phyloP scores from a whole-genome alignment of 768 basidiomycete species.

The Leccinum subgranulosum region DNA sequence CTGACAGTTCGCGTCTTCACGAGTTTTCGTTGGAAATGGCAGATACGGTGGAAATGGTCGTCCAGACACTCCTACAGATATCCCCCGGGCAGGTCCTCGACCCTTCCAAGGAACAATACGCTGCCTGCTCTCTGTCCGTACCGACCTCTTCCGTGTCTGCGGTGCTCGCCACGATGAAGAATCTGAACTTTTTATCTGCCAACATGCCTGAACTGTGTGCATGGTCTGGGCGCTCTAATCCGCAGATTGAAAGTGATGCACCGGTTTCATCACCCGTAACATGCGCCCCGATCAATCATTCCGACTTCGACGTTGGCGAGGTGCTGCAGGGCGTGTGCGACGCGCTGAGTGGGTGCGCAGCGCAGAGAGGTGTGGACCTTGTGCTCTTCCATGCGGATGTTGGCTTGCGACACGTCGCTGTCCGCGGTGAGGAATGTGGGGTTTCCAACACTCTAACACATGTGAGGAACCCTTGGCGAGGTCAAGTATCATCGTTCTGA shows the following conservation, averaged over 20 bases:
- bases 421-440: conserved; percentile 82
- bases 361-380: conserved; percentile 82
- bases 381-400: conserved; percentile 90
- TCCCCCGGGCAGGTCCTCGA: conserved; percentile 89
- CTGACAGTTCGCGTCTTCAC: conserved; percentile 41
- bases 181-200: conserved; percentile 90
- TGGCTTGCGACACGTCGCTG: conserved; percentile 81
- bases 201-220: conserved; percentile 53
- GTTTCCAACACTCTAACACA: conserved; percentile 78
- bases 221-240: conserved; percentile 12
- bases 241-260: conserved; percentile 16
- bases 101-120: conserved; percentile 90
- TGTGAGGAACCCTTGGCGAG: conserved; percentile 49
- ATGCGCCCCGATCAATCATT: conserved; percentile 22
- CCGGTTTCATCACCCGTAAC: conserved; percentile 17
- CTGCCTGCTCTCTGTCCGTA: conserved; percentile 82
- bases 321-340: conserved; percentile 88
- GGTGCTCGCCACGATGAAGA: conserved; percentile 89
- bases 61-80: conserved; percentile 88
- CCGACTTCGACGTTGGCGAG: conserved; percentile 91
- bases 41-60: conserved; percentile 85
- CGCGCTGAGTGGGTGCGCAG: conserved; percentile 78
- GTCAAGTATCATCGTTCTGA: conserved; percentile 14
- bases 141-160: conserved; percentile 87
- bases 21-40: conserved; percentile 86